Evolutionary conservation across 192 early-diverging fungal genomes (phyloP), one percentile per base, ranked within the genome.

Genomic region (Helicostylum pulchrum): DNA sequence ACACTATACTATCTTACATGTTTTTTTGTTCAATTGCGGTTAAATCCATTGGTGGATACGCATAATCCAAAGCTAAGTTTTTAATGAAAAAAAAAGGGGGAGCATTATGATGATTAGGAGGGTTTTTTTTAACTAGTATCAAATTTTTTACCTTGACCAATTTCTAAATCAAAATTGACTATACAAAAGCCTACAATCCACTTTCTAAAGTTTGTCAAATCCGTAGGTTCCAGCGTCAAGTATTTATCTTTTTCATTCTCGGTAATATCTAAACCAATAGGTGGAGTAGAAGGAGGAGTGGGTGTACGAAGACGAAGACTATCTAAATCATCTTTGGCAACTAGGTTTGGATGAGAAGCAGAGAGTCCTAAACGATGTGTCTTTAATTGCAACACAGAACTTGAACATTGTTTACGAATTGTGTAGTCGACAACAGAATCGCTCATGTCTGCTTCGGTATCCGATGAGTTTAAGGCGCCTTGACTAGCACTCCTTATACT

Each of bases 111-210:
- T 1, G 2, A 31, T 26, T 26, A 3, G 23, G 19, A 45, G 56
- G 56, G 39, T 21, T 57, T 20, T 2, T 43, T 23, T 15, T 39
- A 14, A 15, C 45, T 17, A 43, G n/a, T n/a, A 23, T n/a, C 14
- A 32, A 26, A 39, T 9, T 20, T 65, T 66, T 74, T 77, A 78
- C 80, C 80, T 78, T 85, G 90, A 52, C 90, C 90, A 53, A 88
- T 85, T 75, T 92, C 90, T n/a, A 86, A 79, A 77, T 92, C 90
- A 83, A 92, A 92, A 69, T 92, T 86, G 52, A 92, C 88, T 17
- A 85, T 77, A 47, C 85, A 88, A 74, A 91, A 89, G 61, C 87
- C 82, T 21, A 89, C 65, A 48, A 89, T 76, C 89, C 89, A 91
- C 54, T 84, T 79, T 10, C 83, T 74, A 63, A 84, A 80, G 46